Base-by-base conservation (phyloP, 2,329 filamentous ascomycete species). In the Colletotrichum tamarilloi region DNA sequence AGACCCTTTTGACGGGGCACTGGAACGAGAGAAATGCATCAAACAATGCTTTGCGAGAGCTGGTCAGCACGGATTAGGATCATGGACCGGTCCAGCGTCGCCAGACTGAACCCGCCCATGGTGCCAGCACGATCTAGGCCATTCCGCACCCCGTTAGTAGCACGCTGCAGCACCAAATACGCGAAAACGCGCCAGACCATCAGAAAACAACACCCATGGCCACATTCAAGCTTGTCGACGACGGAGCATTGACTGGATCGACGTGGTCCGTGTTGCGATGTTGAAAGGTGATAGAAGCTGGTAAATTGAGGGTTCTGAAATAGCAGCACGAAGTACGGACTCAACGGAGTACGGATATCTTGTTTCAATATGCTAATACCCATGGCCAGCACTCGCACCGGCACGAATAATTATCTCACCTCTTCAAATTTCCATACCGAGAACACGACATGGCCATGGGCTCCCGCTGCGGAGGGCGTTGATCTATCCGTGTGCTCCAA, bases 381-480 rank as follows among this genome's bases (percentile, higher is more conserved):
- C 19, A 22, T 11, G 42, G 19, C 8, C 42, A 49, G 65, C 16
- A 32, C 30, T 63, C 32, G 16, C 19, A 4, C 8, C 8, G 42
- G 19, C 11, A 49, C 19, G 42, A 49, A 22, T n/a, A 11, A n/a
- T 49, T 8, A 49, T 49, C 8, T 49, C 42, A 22, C 42, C 1
- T 11, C 19, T 22, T n/a, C 16, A 42, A 42, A 49, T 22, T n/a
- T n/a, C 38, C n/a, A 35, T 35, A 12, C 11, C 1, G 32, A 12
- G 6, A n/a, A 62, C 38, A 70, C 60, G 67, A 56, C 67, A 70
- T 70, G 42, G 35, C 49, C 32, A 12, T 57, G 59, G 59, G 60
- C 14, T 55, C 46, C 60, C 32, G 5, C 22, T 56, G 57, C 19
- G 28, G 38, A 32, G 49, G 71, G 71, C 3, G 71, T 73, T 38